These are phyloP conservation scores for Agaricus bisporus DNA, from an alignment of 768 basidiomycete species.

Conservation along the genomic window DNA sequence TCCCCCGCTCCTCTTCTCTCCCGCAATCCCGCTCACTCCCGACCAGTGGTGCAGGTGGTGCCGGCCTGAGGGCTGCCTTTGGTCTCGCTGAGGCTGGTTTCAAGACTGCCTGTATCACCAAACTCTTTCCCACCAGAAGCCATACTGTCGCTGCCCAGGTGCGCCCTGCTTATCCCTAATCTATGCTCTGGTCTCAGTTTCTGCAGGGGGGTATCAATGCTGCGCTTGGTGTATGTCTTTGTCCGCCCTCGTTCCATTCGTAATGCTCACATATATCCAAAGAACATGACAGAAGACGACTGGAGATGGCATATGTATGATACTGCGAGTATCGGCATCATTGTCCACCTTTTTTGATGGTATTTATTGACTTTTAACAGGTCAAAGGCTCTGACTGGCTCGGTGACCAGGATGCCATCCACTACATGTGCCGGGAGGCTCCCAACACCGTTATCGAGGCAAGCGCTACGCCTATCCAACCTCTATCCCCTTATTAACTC, in stretches of 20 bases:
- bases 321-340: constrained; percentile 49
- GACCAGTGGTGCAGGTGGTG: constrained; percentile 90
- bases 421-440: constrained; percentile 99
- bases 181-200: constrained; percentile 11
- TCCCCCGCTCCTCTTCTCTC: constrained; percentile 15
- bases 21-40: background rate
- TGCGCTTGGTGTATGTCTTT: constrained; percentile 73
- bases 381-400: constrained; percentile 99
- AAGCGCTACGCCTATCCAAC: constrained; percentile 11
- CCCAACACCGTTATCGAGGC: constrained; percentile 92
- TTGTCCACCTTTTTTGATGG: constrained; percentile 2
- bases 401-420: constrained; percentile 98
- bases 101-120: constrained; percentile 99
- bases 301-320: constrained; percentile 99
- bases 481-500: background rate
- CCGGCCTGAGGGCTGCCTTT: constrained; percentile 96
- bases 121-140: constrained; percentile 96
- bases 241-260: background rate
- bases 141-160: constrained; percentile 99
- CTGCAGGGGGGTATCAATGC: constrained; percentile 95
- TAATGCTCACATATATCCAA: constrained; percentile 9
- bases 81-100: constrained; percentile 97
- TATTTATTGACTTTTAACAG: constrained; percentile 29
- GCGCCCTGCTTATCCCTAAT: constrained; percentile 15
- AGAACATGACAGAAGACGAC: constrained; percentile 99